Percentiles rank a stretch among this genome's conserved stretches.
Conservation (phyloP, 768 basidiomycete species). For the Hypholoma fasciculare region DNA sequence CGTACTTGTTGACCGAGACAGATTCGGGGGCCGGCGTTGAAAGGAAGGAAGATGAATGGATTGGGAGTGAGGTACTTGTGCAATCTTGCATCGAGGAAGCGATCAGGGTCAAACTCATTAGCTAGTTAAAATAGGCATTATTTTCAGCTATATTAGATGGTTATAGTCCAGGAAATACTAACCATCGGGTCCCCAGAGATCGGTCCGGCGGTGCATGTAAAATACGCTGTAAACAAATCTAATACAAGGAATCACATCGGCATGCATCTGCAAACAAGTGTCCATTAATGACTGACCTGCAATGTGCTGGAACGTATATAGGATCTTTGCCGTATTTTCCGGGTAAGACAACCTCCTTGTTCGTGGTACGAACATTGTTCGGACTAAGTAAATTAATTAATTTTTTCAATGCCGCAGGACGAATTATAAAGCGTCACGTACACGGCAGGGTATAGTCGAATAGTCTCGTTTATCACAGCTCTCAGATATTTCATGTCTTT, state of each 20-base stretch:
- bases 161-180: conserved; percentile 1
- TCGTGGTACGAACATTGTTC: conserved; percentile 29
- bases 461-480: conserved; percentile 58
- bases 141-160: too few species aligned
- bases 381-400: conserved; percentile 23
- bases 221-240: conserved; percentile 49
- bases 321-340: conserved; percentile 30
- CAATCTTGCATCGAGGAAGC: conserved; percentile 63
- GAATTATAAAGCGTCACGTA: conserved; percentile 19
- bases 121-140: conserved; percentile 32
- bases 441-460: conserved; percentile 55
- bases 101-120: conserved; percentile 63
- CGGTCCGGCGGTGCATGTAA: conserved; percentile 60
- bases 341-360: conserved; percentile 23
- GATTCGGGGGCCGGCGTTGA: conserved; percentile 54
- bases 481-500: conserved; percentile 59
- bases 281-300: conserved; percentile 4
- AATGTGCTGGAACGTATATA: conserved; percentile 35
- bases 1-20: conserved; percentile 50
- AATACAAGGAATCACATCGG: background rate
- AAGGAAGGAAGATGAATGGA: conserved; percentile 57
- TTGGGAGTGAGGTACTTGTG: conserved; percentile 56
- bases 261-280: too few species aligned
- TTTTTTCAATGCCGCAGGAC: too few species aligned
- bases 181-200: conserved; percentile 74